Conservation (phyloP, 176 grass and related monocot genomes). For the Metroxylon sagu region DNA sequence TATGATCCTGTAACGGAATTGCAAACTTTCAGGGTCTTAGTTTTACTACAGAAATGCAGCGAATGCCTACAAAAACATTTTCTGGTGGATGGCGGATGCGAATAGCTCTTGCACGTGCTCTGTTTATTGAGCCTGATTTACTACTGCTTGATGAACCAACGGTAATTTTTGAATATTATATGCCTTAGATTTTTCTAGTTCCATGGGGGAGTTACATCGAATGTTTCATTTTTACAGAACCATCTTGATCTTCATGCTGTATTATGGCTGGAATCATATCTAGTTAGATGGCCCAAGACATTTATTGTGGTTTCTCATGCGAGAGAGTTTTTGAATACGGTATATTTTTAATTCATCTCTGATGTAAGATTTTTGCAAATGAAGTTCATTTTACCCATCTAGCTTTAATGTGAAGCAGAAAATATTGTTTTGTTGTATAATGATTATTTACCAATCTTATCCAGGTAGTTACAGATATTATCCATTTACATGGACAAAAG, state of each 20-base stretch:
- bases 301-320: conserved; percentile 96
- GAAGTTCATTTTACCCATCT: not conserved
- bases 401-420: not conserved
- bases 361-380: not conserved
- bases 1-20: too few relatives aligned
- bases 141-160: conserved; percentile 96
- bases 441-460: not conserved
- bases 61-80: conserved; percentile 67
- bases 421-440: not conserved
- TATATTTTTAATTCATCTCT: conserved; percentile 23
- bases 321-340: conserved; percentile 93
- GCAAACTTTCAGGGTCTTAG: conserved; percentile 69
- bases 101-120: conserved; percentile 86
- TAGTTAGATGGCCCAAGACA: conserved; percentile 96
- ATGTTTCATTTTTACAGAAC: conserved; percentile 42
- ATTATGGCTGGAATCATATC: conserved; percentile 83
- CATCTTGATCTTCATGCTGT: conserved; percentile 99
- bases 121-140: conserved; percentile 96
- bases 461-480: conserved; percentile 92
- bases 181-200: not conserved
- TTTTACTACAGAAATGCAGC: conserved; percentile 95
- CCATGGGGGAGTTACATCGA: too few relatives aligned
- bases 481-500: conserved; percentile 83
- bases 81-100: conserved; percentile 99
- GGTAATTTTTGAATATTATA: conserved; percentile 29